phyloP scores from a whole-genome alignment of 768 basidiomycete genomes.

The Pulveroboletus ravenelii region DNA sequence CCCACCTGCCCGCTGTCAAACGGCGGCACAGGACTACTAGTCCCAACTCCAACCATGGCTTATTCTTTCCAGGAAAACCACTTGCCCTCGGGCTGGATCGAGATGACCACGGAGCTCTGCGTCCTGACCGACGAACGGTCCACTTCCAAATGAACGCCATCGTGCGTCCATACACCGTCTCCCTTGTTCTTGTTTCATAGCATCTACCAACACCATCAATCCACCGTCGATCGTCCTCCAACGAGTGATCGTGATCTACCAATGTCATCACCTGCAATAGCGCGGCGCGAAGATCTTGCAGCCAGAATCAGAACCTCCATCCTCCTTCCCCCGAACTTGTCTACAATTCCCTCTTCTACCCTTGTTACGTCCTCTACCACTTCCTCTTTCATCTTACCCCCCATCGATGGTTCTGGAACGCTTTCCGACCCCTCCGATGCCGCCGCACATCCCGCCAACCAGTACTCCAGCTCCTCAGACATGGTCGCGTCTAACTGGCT shows the following conservation, averaged over 20 bases:
- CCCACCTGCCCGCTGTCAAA: not conserved
- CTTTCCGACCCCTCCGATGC: constrained; percentile 17
- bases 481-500: constrained; percentile 8
- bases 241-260: constrained; percentile 8
- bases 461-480: constrained; percentile 5
- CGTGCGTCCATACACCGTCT: not conserved
- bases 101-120: constrained; percentile 7
- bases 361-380: constrained; percentile 21
- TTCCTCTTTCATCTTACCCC: constrained; percentile 23
- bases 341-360: constrained; percentile 26
- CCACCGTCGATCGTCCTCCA: constrained; percentile 3
- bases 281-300: not conserved
- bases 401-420: constrained; percentile 13
- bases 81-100: constrained; percentile 13
- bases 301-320: constrained; percentile 12
- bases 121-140: constrained; percentile 7
- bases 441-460: constrained; percentile 11
- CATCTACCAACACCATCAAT: constrained; percentile 1
- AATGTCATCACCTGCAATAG: constrained; percentile 10
- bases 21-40: not conserved
- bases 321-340: constrained; percentile 19
- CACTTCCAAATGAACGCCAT: constrained; percentile 23
- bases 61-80: constrained; percentile 3
- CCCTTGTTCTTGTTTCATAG: constrained; percentile 13
- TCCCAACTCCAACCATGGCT: not conserved